Evolutionary conservation across 1,284 basidiomycete species (phyloP).

Genomic region (Sporisorium iseilematis-ciliati): DNA sequence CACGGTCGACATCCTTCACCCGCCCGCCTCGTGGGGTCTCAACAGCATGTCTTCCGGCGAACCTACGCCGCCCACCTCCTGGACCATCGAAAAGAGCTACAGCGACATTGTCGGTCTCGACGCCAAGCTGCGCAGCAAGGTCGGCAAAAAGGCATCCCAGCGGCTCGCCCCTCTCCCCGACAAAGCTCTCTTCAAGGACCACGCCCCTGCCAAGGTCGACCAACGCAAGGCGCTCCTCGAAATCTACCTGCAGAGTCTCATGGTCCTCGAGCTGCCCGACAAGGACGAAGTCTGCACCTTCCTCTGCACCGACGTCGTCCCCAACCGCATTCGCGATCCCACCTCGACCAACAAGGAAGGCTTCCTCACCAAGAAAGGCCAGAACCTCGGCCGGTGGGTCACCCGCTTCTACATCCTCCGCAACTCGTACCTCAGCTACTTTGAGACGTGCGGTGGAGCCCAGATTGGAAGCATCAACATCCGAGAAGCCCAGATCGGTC

Average conservation of each 20-base stretch:
- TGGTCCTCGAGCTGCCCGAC: constrained; percentile 81
- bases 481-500: constrained; percentile 86
- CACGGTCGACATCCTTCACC: constrained; percentile 60
- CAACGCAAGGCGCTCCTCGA: constrained; percentile 80
- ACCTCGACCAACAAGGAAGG: constrained; percentile 85
- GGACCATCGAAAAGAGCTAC: constrained; percentile 94
- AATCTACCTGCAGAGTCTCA: constrained; percentile 86
- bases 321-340: constrained; percentile 71
- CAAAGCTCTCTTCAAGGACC: constrained; percentile 92
- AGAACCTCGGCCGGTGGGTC: constrained; percentile 85
- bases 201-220: constrained; percentile 95
- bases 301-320: constrained; percentile 87
- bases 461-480: constrained; percentile 89
- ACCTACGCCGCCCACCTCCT: constrained; percentile 78
- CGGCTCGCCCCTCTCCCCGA: constrained; percentile 83
- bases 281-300: constrained; percentile 92
- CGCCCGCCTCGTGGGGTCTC: constrained; percentile 70
- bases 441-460: constrained; percentile 84
- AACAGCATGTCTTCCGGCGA: constrained; percentile 48
- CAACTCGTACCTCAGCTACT: constrained; percentile 89
- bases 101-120: constrained; percentile 89
- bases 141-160: constrained; percentile 78
- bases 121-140: constrained; percentile 75
- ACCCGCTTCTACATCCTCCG: constrained; percentile 88
- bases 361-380: constrained; percentile 94